Evolutionary conservation across 495 filamentous ascomycete species (phyloP).

Genomic region (Amorphotheca resinae): DNA sequence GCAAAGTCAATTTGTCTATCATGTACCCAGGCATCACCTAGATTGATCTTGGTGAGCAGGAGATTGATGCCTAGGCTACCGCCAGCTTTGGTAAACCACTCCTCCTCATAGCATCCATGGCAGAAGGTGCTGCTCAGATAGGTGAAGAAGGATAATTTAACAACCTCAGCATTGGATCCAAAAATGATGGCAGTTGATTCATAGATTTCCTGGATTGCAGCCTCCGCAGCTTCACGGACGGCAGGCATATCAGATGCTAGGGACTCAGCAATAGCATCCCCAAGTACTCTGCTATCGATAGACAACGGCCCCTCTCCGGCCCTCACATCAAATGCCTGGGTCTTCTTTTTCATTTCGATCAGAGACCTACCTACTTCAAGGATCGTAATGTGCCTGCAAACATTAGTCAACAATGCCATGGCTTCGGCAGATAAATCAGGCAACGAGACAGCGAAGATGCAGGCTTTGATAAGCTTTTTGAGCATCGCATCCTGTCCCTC

Average conservation of each 20-base stretch:
- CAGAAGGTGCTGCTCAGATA: constrained; percentile 71
- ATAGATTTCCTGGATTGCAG: constrained; percentile 61
- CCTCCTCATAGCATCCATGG: constrained; percentile 89
- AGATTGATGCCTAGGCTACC: constrained; percentile 82
- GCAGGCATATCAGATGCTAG: constrained; percentile 68
- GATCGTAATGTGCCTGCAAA: constrained; percentile 81
- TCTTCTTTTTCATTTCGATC: constrained; percentile 56
- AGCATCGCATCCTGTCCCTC: constrained; percentile 65
- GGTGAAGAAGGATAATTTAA: constrained; percentile 67
- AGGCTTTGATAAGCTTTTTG: constrained; percentile 77
- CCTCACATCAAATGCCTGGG: constrained; percentile 65
- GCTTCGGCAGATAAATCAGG: constrained; percentile 67
- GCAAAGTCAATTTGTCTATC: constrained; percentile 74
- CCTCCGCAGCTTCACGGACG: constrained; percentile 75
- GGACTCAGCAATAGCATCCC: constrained; percentile 77
- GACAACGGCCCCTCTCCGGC: constrained; percentile 77
- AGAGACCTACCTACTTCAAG: constrained; percentile 79
- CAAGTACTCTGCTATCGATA: constrained; percentile 73
- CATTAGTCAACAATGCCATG: constrained; percentile 55
- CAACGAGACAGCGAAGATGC: constrained; percentile 74
- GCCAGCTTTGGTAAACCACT: constrained; percentile 94
- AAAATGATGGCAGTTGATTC: constrained; percentile 72
- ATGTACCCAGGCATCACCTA: constrained; percentile 74
- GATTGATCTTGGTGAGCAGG: constrained; percentile 61
- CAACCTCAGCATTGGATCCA: constrained; percentile 54